Conservation (phyloP, 768 basidiomycete genomes). For the Butyriboletus loyo region DNA sequence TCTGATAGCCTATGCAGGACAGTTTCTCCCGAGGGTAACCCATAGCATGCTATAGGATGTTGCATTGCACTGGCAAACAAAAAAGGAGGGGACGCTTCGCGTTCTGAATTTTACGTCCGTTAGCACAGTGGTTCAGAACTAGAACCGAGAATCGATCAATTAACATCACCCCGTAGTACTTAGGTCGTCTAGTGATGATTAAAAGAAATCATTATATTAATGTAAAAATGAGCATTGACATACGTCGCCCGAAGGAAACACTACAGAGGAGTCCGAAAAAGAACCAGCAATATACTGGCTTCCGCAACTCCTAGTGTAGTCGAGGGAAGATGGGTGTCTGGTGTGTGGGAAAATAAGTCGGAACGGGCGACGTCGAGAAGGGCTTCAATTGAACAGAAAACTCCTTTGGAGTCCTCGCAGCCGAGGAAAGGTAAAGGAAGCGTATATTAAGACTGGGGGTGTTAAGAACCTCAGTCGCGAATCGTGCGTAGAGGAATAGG, state of each 20-base stretch:
- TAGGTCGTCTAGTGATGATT: background rate
- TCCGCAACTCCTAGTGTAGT: background rate
- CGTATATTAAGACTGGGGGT: no score
- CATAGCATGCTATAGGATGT: background rate
- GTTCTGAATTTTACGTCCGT: background rate
- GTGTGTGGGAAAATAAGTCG: background rate
- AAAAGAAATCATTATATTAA: background rate
- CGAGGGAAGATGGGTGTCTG: background rate
- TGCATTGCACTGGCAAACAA: no score
- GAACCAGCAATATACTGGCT: background rate
- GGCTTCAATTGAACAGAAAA: background rate
- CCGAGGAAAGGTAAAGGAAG: slow-evolving; percentile 6
- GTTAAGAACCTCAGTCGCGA: no score
- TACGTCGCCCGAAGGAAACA: background rate
- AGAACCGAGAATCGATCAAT: background rate
- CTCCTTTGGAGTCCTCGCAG: background rate
- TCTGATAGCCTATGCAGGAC: background rate
- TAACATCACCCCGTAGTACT: background rate
- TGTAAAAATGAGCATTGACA: background rate
- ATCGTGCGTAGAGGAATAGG: background rate
- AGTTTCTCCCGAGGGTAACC: background rate
- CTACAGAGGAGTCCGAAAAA: slow-evolving; percentile 4
- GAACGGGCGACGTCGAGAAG: background rate
- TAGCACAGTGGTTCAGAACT: background rate
- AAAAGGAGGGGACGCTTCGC: background rate